phyloP scores from a whole-genome alignment of 495 filamentous ascomycete genomes.

The Penicillium chermesinum region DNA sequence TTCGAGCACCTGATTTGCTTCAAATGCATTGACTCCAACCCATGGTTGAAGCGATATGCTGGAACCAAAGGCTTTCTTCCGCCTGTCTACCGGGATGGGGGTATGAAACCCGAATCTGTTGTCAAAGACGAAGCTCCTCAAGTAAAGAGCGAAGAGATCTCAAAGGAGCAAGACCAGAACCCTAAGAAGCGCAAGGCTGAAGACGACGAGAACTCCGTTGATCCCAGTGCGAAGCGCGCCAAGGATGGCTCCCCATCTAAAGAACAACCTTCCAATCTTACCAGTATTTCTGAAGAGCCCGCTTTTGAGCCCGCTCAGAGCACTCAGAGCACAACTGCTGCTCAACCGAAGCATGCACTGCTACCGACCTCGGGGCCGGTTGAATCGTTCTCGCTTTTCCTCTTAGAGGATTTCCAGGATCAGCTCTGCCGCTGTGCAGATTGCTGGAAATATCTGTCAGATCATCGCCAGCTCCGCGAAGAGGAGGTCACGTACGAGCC shows the following conservation, averaged over 20 bases:
- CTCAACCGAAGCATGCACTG: conserved; percentile 30
- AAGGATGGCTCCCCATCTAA: conserved; percentile 38
- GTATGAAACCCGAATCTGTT: conserved; percentile 12
- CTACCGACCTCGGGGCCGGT: conserved; percentile 46
- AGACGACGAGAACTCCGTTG: conserved; percentile 42
- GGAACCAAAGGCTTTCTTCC: conserved; percentile 74
- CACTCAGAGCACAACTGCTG: conserved; percentile 17
- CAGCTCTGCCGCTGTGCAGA: conserved; percentile 70
- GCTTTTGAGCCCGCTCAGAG: conserved; percentile 9
- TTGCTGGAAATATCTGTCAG: conserved; percentile 68
- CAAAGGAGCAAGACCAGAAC: conserved; percentile 13
- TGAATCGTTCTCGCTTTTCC: conserved; percentile 70
- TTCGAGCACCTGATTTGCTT: conserved; percentile 91
- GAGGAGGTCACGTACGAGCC: conserved; percentile 92
- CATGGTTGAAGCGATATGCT: conserved; percentile 92
- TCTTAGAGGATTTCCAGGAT: conserved; percentile 68
- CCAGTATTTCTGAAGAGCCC: conserved; percentile 19
- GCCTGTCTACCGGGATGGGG: conserved; percentile 50
- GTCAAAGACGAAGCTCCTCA: neutral
- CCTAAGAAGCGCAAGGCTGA: conserved; percentile 75
- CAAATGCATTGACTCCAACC: conserved; percentile 81
- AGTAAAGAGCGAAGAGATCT: conserved; percentile 8
- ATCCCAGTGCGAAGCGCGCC: conserved; percentile 52
- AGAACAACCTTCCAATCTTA: conserved; percentile 10
- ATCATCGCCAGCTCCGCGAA: conserved; percentile 76